Evolutionary conservation across 192 early-diverging fungal genomes (phyloP), one percentile per base, ranked within the genome.

Genomic region (Mortierella antarctica): DNA sequence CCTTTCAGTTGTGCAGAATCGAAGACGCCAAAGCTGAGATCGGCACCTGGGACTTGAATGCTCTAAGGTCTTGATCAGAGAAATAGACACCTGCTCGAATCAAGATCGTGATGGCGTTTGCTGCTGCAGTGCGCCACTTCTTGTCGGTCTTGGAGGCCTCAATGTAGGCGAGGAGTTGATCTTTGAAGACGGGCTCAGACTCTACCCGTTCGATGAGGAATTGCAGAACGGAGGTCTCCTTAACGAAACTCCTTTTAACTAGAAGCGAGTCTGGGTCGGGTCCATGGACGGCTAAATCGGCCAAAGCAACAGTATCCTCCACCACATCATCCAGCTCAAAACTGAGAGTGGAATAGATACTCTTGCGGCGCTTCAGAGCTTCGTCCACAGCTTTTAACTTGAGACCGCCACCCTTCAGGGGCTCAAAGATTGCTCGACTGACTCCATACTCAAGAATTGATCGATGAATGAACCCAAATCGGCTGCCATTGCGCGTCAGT

Each of bases 51-150:
- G n/a, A 67, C 47, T 6, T 47, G 42, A 5, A 67, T 31, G 44
- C 55, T 31, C 23, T 1, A 0, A 67, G 23, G 47, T 67, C 65
- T 11, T 7, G n/a, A 0, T 20, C 20, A 8, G 13, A 21, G 44
- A 67, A 67, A 5, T 18, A 14, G 2, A 67, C n/a, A 45, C 58
- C 58, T 10, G 58, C 68, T 61, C 51, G 42, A 17, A 70, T 20
- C 58, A 70, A 53, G n/a, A 70, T 62, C 50, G 68, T 70, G 42
- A 70, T 70, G 15, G 68, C 68, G 21, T 70, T 70, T 7, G 68
- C 68, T 9, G 68, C 68, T 40, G 68, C 68, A 41, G 14, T 61
- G 17, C 68, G 57, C 50, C 48, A 50, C 13, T 9, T 44, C 48
- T 61, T 70, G 46, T 70, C 21, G 12, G 45, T 42, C 48, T 70